These are phyloP conservation scores for Botrytis aclada DNA, from an alignment of 2,329 filamentous ascomycete species.

Conservation along the genomic window DNA sequence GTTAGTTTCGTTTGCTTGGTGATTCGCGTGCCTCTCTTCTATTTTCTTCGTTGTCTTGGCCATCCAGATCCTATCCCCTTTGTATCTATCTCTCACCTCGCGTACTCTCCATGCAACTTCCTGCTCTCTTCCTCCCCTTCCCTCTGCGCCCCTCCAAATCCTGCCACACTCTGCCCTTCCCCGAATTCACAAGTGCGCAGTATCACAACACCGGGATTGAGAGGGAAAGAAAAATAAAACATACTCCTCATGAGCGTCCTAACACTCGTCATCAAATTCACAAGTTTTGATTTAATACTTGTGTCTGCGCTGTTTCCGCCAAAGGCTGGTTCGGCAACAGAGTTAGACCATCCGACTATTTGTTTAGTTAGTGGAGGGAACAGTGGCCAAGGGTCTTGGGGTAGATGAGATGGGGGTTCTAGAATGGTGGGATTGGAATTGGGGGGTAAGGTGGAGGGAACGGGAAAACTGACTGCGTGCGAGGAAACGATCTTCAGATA, in stretches of 20 bases:
- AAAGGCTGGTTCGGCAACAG: constrained; percentile 70
- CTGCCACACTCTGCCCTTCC: neutral
- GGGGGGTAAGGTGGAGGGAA: neutral
- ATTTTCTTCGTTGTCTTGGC: neutral
- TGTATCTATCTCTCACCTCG: neutral
- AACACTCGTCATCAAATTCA: constrained; percentile 87
- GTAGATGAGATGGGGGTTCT: neutral
- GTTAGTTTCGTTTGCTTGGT: neutral
- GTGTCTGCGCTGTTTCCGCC: constrained; percentile 64
- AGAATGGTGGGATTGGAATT: neutral
- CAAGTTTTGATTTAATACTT: constrained; percentile 80
- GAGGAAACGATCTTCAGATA: constrained; percentile 93
- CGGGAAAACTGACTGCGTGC: constrained; percentile 58
- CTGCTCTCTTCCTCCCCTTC: neutral
- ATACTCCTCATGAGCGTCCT: constrained; percentile 90
- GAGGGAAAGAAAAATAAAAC: constrained; percentile 39
- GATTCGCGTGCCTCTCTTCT: neutral
- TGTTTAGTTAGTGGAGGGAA: constrained; percentile 8
- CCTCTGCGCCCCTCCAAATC: neutral
- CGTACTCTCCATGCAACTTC: neutral
- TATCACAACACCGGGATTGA: neutral
- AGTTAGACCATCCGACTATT: constrained; percentile 76
- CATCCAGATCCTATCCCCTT: neutral
- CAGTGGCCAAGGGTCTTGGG: neutral
- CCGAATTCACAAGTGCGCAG: neutral